Evolutionary conservation across 2,329 filamentous ascomycete species (phyloP).

Genomic region (Acephala macrosclerotiorum): DNA sequence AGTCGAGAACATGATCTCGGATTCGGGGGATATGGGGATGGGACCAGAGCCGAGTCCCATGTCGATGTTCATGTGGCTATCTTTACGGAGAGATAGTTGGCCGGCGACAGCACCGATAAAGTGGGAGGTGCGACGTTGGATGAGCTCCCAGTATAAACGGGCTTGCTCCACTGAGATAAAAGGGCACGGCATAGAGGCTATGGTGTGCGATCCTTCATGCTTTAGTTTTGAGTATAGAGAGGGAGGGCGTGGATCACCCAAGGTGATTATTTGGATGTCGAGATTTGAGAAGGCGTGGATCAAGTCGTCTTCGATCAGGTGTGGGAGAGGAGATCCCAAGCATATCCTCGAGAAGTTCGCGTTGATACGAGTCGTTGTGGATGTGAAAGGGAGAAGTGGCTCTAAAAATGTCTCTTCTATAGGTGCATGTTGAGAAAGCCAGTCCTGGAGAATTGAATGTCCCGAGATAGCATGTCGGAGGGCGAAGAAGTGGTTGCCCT

Average conservation of each 20-base stretch:
- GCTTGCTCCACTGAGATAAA: conserved; percentile 20
- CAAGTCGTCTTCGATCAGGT: conserved; percentile 24
- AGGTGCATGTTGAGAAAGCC: background rate
- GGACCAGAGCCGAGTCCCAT: conserved; percentile 3
- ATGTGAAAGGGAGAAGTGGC: background rate
- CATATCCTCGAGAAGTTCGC: background rate
- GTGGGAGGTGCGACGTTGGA: conserved; percentile 27
- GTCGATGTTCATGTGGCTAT: background rate
- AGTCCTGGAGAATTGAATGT: background rate
- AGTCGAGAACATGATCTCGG: conserved; percentile 1
- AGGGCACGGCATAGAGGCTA: conserved; percentile 19
- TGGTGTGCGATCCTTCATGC: conserved; percentile 15
- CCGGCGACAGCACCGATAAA: conserved; percentile 15
- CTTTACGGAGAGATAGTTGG: background rate
- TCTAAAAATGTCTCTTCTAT: background rate
- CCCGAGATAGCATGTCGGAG: background rate
- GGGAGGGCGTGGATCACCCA: conserved; percentile 12
- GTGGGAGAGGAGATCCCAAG: background rate
- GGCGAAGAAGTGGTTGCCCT: background rate
- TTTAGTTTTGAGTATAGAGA: conserved; percentile 21
- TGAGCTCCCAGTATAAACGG: conserved; percentile 28
- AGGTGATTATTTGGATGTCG: conserved; percentile 27
- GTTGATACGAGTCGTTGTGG: background rate
- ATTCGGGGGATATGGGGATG: conserved; percentile 10
- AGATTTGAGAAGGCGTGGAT: conserved; percentile 22